These are phyloP conservation scores for Lachnellula willkommii DNA, from an alignment of 2,329 filamentous ascomycete species.

Conservation along the genomic window DNA sequence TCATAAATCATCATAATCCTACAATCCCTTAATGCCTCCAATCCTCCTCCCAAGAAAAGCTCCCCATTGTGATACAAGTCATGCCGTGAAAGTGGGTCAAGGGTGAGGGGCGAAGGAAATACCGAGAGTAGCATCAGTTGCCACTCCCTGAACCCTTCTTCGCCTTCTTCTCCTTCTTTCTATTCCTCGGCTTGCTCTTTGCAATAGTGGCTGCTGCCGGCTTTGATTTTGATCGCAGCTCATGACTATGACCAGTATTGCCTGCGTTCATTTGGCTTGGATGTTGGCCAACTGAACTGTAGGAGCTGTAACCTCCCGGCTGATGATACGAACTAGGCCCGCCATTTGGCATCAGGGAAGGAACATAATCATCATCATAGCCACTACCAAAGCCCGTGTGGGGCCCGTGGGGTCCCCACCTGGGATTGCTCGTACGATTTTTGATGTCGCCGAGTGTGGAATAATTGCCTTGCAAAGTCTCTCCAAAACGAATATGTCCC, in stretches of 20 bases:
- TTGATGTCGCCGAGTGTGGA: background rate
- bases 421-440: background rate
- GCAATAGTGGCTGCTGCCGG: background rate
- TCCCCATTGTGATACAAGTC: no score
- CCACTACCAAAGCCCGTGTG: background rate
- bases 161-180: background rate
- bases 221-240: background rate
- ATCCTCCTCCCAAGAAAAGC: no score
- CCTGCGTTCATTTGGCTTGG: background rate
- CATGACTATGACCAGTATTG: background rate
- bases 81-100: no score
- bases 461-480: background rate
- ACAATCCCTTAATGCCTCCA: no score
- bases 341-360: background rate
- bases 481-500: conserved; percentile 19
- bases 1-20: no score
- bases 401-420: background rate
- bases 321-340: background rate
- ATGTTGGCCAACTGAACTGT: background rate
- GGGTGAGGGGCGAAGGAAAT: background rate
- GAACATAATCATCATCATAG: background rate
- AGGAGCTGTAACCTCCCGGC: background rate
- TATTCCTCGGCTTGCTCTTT: background rate
- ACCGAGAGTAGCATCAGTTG: background rate
- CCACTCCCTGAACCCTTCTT: background rate